A percentile compares a stretch with the other conserved stretches of the same genome.
Conservation (phyloP, 768 basidiomycete species). For the Boletus rex-veris region DNA sequence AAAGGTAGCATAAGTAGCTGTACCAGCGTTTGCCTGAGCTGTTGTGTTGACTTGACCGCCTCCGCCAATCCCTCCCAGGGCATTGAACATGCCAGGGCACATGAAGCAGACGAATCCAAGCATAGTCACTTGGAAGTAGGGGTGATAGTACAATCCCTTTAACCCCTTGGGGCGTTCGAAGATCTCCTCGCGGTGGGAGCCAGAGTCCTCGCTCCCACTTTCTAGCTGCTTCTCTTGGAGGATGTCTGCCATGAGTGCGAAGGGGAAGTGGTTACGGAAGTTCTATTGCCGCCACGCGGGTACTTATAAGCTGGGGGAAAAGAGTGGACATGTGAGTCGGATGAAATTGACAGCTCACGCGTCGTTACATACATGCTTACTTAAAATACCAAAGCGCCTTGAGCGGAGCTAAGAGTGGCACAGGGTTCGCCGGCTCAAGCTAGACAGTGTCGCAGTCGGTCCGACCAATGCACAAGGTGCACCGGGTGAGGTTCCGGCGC, state of each 20-base stretch:
- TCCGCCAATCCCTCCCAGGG: conserved; percentile 74
- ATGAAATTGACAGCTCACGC: conserved; percentile 4
- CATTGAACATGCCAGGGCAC: conserved; percentile 71
- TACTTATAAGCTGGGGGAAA: conserved; percentile 11
- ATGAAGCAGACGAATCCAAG: conserved; percentile 67
- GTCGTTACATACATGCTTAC: not conserved
- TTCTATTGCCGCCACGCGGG: not conserved
- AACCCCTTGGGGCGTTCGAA: conserved; percentile 49
- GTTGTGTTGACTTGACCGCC: conserved; percentile 68
- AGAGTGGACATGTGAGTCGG: conserved; percentile 11
- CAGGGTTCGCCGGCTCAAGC: too few relatives aligned
- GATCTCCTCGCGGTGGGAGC: conserved; percentile 28
- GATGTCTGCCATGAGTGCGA: conserved; percentile 14
- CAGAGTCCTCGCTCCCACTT: conserved; percentile 28
- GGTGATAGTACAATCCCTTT: conserved; percentile 56
- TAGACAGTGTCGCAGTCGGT: too few relatives aligned
- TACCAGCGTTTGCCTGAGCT: conserved; percentile 67
- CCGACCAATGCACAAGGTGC: too few relatives aligned
- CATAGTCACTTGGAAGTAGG: conserved; percentile 44
- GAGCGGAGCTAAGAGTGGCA: too few relatives aligned
- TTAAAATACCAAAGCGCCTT: not conserved
- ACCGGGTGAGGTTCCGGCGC: too few relatives aligned
- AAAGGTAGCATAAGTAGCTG: conserved; percentile 65
- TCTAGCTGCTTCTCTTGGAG: conserved; percentile 20
- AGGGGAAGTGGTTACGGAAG: not conserved